Evolutionary conservation across 2,329 filamentous ascomycete species (phyloP).

Genomic region (Penicillium sp.): DNA sequence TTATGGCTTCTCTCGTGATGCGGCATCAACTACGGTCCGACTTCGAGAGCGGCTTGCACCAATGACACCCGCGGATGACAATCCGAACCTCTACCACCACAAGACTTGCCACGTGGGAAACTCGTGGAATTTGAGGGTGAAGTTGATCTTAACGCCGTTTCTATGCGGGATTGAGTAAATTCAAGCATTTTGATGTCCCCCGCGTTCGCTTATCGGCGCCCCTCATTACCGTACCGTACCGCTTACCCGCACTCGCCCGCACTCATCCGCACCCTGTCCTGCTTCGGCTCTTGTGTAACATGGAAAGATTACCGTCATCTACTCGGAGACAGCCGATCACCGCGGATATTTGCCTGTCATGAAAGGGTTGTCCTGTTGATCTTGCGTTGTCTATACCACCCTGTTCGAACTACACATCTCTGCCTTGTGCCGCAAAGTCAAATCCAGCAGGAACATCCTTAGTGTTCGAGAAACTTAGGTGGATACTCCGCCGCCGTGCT

Average conservation of each 20-base stretch:
- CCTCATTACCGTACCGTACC: conserved; percentile 16
- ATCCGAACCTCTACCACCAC: too few relatives aligned
- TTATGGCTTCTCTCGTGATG: too few relatives aligned
- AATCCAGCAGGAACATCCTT: conserved; percentile 23
- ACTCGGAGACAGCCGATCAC: conserved; percentile 36
- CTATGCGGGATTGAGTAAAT: too few relatives aligned
- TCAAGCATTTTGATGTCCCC: not conserved
- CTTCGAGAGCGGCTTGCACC: too few relatives aligned
- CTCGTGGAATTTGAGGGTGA: too few relatives aligned
- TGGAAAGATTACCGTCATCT: conserved; percentile 1
- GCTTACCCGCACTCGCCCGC: conserved; percentile 14
- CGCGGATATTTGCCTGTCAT: conserved; percentile 11
- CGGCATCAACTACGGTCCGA: too few relatives aligned
- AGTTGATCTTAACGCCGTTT: too few relatives aligned
- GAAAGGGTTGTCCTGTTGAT: conserved; percentile 6
- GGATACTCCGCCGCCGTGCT: not conserved
- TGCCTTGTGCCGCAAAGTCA: not conserved
- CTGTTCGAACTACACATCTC: not conserved
- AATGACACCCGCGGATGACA: too few relatives aligned
- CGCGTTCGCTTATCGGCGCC: conserved; percentile 15
- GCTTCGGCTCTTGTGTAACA: not conserved
- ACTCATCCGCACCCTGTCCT: not conserved
- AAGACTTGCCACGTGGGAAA: too few relatives aligned
- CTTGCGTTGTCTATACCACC: not conserved
- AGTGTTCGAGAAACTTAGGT: not conserved